Evolutionary conservation across 2,329 filamentous ascomycete genomes (phyloP), one percentile per base, ranked within the genome.

Genomic region (Neoscytalidium dimidiatum): DNA sequence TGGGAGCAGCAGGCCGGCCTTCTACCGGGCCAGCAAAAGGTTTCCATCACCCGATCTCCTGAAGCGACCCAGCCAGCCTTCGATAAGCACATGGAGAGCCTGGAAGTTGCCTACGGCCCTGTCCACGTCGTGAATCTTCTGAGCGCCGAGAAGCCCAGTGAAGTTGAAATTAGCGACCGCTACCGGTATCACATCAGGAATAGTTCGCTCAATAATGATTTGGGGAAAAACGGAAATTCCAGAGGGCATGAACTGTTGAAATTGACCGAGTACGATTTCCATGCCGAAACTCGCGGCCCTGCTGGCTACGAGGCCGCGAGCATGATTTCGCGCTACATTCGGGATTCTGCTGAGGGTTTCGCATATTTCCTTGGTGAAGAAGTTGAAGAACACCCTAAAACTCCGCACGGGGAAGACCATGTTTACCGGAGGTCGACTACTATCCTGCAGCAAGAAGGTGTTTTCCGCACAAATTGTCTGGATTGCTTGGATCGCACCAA

Each of bases 401-500:
- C 81, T 82, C 81, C 81, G 4, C 71, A 77, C 33, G 75, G 79
- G 31, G 73, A 77, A 23, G 69, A 76, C 3, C 68, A 77, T 17
- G 64, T 74, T 13, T 68, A 77, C 66, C 74, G 75, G 63, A 77
- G 79, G 64, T 79, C 83, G 3, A 85, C 91, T 7, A 88, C 92
- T 1, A 86, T 96, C 23, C 80, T 97, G 58, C 92, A 96, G 74
- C 95, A 99, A 78, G 92, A 96, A 74, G 94, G 95, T n/a, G 87
- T 96, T 5, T 98, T 98, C 77, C 86, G 94, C 67, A 97, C 94
- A 3, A 99, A 99, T 72, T 99, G 95, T 75, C 83, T 99, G 28
- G 95, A 99, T 76, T 99, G 95, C 75, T 82, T 99, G 48, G 95
- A 99, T 76, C 88, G 95, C 66, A 99, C 95, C 7, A 99, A 99